phyloP scores from a whole-genome alignment of 2,329 filamentous ascomycete genomes.

The Neonectria punicea region DNA sequence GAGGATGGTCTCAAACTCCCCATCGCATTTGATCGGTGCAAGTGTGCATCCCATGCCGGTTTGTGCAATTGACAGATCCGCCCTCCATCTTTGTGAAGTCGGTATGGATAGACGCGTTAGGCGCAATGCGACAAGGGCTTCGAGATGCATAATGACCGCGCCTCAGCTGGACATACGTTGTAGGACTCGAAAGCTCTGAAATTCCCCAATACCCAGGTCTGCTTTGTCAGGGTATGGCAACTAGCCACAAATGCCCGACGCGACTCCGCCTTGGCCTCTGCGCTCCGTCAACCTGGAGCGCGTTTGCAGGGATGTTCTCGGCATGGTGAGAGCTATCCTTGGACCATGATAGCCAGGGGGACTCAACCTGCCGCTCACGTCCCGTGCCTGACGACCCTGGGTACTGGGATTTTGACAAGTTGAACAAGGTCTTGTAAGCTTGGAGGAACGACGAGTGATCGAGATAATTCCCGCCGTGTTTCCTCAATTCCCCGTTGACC shows the following conservation, averaged over 20 bases:
- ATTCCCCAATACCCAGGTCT: slow-evolving; percentile 10
- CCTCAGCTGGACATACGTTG: neutral
- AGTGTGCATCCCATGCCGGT: neutral
- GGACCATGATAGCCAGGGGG: slow-evolving; percentile 12
- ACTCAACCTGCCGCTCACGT: slow-evolving; percentile 11
- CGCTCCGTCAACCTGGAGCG: slow-evolving; percentile 16
- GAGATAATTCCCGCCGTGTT: slow-evolving; percentile 8
- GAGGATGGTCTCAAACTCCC: neutral
- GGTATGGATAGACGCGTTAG: slow-evolving; percentile 26
- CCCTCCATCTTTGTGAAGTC: slow-evolving; percentile 14
- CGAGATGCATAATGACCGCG: slow-evolving; percentile 2
- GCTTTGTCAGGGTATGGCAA: slow-evolving; percentile 13
- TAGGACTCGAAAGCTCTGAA: slow-evolving; percentile 1
- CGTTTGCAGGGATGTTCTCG: slow-evolving; percentile 10
- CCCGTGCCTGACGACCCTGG: slow-evolving; percentile 9
- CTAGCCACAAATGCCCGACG: slow-evolving; percentile 23
- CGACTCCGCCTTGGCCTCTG: slow-evolving; percentile 12
- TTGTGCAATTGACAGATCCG: slow-evolving; percentile 12
- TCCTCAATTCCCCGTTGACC: slow-evolving; percentile 1
- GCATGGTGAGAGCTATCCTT: slow-evolving; percentile 10
- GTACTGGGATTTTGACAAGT: slow-evolving; percentile 10
- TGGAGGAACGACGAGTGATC: slow-evolving; percentile 2
- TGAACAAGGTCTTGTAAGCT: neutral
- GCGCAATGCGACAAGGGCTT: slow-evolving; percentile 21
- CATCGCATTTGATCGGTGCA: neutral